Conservation (phyloP, 148 eudicot species). For the Rhododendron vialii region DNA sequence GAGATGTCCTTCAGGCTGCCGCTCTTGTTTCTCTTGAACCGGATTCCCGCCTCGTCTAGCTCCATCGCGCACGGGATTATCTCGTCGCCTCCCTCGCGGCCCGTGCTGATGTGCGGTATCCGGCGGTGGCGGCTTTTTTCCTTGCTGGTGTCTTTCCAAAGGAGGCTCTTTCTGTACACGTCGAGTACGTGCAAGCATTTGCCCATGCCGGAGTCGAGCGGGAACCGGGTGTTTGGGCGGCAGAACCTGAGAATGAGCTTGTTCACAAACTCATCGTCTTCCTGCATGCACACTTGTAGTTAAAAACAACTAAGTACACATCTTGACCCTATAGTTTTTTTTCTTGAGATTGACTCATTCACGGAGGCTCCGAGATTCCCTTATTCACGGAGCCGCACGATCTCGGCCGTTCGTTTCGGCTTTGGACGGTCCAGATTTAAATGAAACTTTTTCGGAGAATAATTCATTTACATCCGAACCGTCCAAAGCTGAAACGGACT, state of each 20-base stretch:
- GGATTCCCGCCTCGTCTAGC: constrained; percentile 35
- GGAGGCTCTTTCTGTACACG: constrained; percentile 28
- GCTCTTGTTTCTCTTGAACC: neutral
- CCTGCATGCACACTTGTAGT: constrained; percentile 4
- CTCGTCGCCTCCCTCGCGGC: constrained; percentile 7
- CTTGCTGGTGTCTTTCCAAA: constrained; percentile 13
- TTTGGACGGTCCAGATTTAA: too few species aligned
- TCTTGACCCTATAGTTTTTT: neutral
- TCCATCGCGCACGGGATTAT: constrained; percentile 34
- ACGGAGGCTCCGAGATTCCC: too few species aligned
- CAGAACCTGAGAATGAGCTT: constrained; percentile 26
- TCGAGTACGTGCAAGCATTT: constrained; percentile 30
- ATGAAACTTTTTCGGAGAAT: too few species aligned
- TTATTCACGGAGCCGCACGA: too few species aligned
- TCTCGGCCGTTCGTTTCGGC: too few species aligned
- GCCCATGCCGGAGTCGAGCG: neutral
- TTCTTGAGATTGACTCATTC: too few species aligned
- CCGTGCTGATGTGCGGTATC: neutral
- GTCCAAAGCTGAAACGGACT: too few species aligned
- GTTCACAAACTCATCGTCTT: constrained; percentile 19
- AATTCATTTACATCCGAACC: too few species aligned
- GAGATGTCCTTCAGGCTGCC: neutral
- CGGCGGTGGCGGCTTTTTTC: neutral
- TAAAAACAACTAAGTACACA: neutral
- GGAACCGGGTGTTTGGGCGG: constrained; percentile 7